Evolutionary conservation across 805 yeast species (phyloP).

Genomic region (Hanseniaspora nectarophila): DNA sequence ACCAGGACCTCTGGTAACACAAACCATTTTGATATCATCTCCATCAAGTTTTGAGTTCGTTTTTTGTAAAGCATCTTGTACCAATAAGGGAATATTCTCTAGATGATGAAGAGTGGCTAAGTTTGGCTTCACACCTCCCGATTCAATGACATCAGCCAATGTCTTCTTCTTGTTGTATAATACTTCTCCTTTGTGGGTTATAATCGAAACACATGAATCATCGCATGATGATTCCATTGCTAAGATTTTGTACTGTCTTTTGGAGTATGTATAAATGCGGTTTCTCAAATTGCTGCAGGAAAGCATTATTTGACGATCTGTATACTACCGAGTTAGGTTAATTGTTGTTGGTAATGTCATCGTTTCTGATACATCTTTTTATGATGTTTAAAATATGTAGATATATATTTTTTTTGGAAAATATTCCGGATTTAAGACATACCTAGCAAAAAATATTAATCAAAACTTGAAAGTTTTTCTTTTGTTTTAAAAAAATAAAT

Average conservation of each 20-base stretch:
- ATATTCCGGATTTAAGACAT: too few species aligned
- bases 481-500: not conserved
- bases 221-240: constrained; percentile 93
- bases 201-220: constrained; percentile 78
- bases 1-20: constrained; percentile 94
- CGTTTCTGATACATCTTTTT: too few species aligned
- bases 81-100: constrained; percentile 39
- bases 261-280: not conserved
- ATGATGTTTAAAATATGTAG: too few species aligned
- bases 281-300: not conserved
- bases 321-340: too few species aligned
- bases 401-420: too few species aligned
- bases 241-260: constrained; percentile 47
- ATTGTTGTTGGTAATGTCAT: too few species aligned
- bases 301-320: not conserved
- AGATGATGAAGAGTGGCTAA: constrained; percentile 76
- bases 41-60: constrained; percentile 16
- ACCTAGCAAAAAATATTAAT: too few species aligned
- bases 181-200: constrained; percentile 33
- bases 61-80: constrained; percentile 32
- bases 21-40: constrained; percentile 53
- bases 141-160: constrained; percentile 42
- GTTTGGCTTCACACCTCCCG: constrained; percentile 83
- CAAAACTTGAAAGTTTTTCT: too few species aligned
- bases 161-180: constrained; percentile 54